A percentile compares a stretch with the other conserved stretches of the same genome.
Evolutionary conservation across 768 basidiomycete species (phyloP).

Genomic region (Mycena belliarum): DNA sequence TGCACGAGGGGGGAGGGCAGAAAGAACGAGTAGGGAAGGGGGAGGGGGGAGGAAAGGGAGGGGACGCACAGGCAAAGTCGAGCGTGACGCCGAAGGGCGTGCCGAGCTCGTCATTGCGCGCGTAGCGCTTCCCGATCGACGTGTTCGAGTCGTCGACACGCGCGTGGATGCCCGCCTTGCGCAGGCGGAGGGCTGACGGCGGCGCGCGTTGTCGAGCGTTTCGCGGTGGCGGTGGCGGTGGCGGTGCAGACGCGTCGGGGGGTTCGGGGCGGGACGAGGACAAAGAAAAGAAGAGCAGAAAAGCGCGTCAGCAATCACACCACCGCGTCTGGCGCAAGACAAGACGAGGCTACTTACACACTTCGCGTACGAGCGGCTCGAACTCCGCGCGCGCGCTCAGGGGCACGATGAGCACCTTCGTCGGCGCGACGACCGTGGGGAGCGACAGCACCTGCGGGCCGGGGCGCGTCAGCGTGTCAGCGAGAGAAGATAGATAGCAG

Average conservation of each 20-base stretch:
- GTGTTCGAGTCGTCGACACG: constrained; percentile 95
- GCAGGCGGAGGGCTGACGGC: constrained; percentile 74
- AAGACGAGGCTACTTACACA: constrained; percentile 71
- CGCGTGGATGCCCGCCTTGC: constrained; percentile 86
- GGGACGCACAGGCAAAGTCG: constrained; percentile 78
- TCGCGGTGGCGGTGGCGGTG: too few relatives aligned
- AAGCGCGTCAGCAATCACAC: too few relatives aligned
- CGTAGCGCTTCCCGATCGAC: constrained; percentile 95
- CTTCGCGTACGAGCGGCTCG: constrained; percentile 78
- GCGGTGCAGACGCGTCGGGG: too few relatives aligned
- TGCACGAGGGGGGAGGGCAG: too few relatives aligned
- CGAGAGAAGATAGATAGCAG: too few relatives aligned
- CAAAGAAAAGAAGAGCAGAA: not conserved
- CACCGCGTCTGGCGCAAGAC: too few relatives aligned
- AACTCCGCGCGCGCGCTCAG: constrained; percentile 86
- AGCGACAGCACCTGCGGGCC: constrained; percentile 87
- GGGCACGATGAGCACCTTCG: constrained; percentile 95
- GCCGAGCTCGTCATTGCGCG: constrained; percentile 97
- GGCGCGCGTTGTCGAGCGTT: too few relatives aligned
- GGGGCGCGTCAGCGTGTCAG: too few relatives aligned
- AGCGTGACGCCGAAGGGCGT: constrained; percentile 96
- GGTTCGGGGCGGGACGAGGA: not conserved
- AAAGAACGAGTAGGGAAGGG: too few relatives aligned
- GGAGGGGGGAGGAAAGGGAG: not conserved
- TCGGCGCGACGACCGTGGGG: constrained; percentile 88